Evolutionary conservation across 805 yeast genomes (phyloP).

Genomic region (Candida montana): DNA sequence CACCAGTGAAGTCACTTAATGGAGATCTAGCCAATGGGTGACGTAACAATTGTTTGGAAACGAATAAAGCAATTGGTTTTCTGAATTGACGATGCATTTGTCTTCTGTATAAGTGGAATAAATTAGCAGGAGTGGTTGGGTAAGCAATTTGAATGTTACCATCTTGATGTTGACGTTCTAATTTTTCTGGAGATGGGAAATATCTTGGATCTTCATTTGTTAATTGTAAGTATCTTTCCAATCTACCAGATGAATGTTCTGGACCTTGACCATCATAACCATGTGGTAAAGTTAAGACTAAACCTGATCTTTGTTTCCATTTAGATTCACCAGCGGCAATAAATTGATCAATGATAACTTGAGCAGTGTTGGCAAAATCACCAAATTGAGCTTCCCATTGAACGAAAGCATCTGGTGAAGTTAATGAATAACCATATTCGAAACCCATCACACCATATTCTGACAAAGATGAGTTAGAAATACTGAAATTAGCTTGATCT

Average conservation of each 20-base stretch:
- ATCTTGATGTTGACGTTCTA: slow-evolving; percentile 97
- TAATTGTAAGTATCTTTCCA: slow-evolving; percentile 93
- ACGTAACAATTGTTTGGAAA: slow-evolving; percentile 91
- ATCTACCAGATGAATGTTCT: slow-evolving; percentile 96
- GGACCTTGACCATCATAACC: slow-evolving; percentile 99
- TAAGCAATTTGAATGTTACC: slow-evolving; percentile 97
- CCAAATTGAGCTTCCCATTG: slow-evolving; percentile 99
- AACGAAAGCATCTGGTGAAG: slow-evolving; percentile 94
- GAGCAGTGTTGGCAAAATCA: slow-evolving; percentile 99
- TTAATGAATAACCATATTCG: slow-evolving; percentile 97
- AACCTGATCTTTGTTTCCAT: slow-evolving; percentile 98
- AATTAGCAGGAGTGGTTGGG: slow-evolving; percentile 95
- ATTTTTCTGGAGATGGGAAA: slow-evolving; percentile 86
- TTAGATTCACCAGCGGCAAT: slow-evolving; percentile 95
- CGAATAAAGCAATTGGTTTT: slow-evolving; percentile 79
- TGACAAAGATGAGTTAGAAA: slow-evolving; percentile 91
- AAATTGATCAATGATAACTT: slow-evolving; percentile 95
- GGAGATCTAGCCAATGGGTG: slow-evolving; percentile 94
- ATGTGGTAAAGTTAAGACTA: slow-evolving; percentile 93
- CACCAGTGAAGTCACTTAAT: slow-evolving; percentile 81
- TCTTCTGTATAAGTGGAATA: slow-evolving; percentile 96
- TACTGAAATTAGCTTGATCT: slow-evolving; percentile 79
- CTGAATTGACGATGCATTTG: slow-evolving; percentile 99
- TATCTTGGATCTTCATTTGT: slow-evolving; percentile 93
- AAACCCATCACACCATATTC: slow-evolving; percentile 99